These are phyloP conservation scores for Endotrypanum monterogeii DNA, from an alignment of 208 protist genomes.

Conservation along the genomic window DNA sequence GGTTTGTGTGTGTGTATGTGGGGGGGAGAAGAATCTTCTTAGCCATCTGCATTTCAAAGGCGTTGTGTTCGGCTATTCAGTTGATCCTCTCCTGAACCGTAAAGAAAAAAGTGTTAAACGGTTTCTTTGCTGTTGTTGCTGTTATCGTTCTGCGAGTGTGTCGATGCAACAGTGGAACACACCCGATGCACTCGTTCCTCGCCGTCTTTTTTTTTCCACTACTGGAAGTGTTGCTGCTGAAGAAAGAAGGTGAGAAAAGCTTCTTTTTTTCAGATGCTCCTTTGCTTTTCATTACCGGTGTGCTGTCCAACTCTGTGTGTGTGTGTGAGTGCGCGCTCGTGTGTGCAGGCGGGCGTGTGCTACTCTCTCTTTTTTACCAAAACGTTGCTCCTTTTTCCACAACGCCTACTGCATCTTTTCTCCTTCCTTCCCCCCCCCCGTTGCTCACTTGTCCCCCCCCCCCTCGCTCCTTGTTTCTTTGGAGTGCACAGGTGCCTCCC, in stretches of 20 bases:
- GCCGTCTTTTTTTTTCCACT: neutral
- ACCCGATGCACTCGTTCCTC: neutral
- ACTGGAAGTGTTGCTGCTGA: neutral
- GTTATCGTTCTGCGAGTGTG: neutral
- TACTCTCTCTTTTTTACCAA: neutral
- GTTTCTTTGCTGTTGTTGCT: neutral
- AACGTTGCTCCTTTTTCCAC: neutral
- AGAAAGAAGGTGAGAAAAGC: neutral
- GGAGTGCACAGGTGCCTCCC: neutral
- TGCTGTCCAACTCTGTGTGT: neutral
- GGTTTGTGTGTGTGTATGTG: too few species aligned
- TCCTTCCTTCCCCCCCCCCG: neutral
- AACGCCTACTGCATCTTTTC: neutral
- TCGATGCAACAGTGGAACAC: neutral
- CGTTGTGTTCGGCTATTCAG: neutral
- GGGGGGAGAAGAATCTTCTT: neutral
- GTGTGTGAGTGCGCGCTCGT: constrained; percentile 3
- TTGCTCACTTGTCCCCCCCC: neutral
- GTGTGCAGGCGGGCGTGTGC: neutral
- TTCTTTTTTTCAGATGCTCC: neutral
- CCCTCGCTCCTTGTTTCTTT: neutral
- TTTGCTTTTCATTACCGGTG: neutral
- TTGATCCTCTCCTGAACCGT: neutral
- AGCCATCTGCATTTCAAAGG: neutral
- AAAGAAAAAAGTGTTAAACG: neutral